Evolutionary conservation across 805 yeast genomes (phyloP).

Genomic region (Saturnispora mendoncae): DNA sequence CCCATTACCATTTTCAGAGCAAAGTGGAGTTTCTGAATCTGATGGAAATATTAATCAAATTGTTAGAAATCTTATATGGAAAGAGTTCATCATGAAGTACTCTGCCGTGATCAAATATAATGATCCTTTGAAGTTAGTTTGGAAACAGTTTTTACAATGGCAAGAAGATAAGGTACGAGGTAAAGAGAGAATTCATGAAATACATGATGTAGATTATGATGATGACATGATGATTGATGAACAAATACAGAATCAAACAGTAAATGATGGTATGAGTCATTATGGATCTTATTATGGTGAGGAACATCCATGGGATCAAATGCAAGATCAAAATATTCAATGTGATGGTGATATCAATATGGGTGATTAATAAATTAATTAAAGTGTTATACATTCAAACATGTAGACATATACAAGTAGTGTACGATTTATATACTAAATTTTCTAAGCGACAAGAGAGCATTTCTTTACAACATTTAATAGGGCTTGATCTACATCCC

Average conservation of each 20-base stretch:
- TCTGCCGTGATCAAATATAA: conserved; percentile 15
- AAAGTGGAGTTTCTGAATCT: neutral
- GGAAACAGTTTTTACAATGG: conserved; percentile 13
- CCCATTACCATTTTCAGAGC: neutral
- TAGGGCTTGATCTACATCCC: conserved; percentile 38
- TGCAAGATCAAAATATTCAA: neutral
- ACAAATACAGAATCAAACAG: neutral
- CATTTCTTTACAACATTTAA: conserved; percentile 15
- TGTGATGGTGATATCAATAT: neutral
- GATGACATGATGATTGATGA: conserved; percentile 1
- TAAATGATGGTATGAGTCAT: conserved; percentile 13
- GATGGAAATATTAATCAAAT: conserved; percentile 6
- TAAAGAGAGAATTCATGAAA: conserved; percentile 7
- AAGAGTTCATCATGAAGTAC: conserved; percentile 16
- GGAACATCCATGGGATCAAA: conserved; percentile 10
- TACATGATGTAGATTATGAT: conserved; percentile 9
- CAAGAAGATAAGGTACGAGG: conserved; percentile 1
- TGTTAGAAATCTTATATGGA: conserved; percentile 12
- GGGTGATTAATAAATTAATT: neutral
- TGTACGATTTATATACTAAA: neutral
- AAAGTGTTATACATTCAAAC: neutral
- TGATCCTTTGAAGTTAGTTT: conserved; percentile 15
- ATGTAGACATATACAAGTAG: neutral
- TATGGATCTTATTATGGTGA: conserved; percentile 15
- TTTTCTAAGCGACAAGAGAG: neutral